Percentiles rank a stretch among this genome's conserved stretches.
Evolutionary conservation across 768 basidiomycete species (phyloP).

Genomic region (Xerocomus brunneocitrinus): DNA sequence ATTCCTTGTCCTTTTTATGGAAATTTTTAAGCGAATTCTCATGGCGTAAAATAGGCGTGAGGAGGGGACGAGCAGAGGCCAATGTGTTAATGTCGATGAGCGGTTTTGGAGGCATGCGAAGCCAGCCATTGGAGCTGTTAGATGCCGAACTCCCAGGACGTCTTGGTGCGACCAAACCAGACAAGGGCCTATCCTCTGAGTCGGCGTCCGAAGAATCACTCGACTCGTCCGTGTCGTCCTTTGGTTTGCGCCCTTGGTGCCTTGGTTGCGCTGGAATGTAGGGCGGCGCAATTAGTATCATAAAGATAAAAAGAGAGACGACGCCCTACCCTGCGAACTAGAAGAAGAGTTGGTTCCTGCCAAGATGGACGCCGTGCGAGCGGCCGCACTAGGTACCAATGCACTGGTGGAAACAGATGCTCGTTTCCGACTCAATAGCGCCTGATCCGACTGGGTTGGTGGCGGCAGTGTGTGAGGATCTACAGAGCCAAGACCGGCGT

Average conservation of each 20-base stretch:
- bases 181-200: slow-evolving; percentile 61
- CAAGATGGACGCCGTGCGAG: slow-evolving; percentile 45
- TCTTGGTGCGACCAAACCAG: slow-evolving; percentile 53
- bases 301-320: neutral
- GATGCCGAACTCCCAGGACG: slow-evolving; percentile 62
- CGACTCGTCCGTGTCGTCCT: slow-evolving; percentile 22
- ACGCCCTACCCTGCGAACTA: slow-evolving; percentile 28
- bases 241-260: slow-evolving; percentile 1
- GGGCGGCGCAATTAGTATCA: neutral
- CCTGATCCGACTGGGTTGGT: slow-evolving; percentile 3
- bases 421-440: slow-evolving; percentile 30
- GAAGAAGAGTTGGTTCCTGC: slow-evolving; percentile 30
- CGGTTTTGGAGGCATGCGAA: slow-evolving; percentile 39
- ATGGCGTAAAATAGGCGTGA: slow-evolving; percentile 28
- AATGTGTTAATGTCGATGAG: slow-evolving; percentile 37
- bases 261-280: slow-evolving; percentile 4
- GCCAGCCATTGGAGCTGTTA: slow-evolving; percentile 21
- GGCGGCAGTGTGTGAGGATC: neutral
- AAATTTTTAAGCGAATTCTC: slow-evolving; percentile 26
- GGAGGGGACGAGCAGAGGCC: slow-evolving; percentile 34
- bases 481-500: neutral
- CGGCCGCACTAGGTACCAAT: slow-evolving; percentile 46
- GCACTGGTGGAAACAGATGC: slow-evolving; percentile 61
- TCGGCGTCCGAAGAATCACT: slow-evolving; percentile 37
- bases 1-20: slow-evolving; percentile 16